Evolutionary conservation across 2,329 filamentous ascomycete species (phyloP), one percentile per base, ranked within the genome.

Genomic region (Arthrobotrys sphaeroides): DNA sequence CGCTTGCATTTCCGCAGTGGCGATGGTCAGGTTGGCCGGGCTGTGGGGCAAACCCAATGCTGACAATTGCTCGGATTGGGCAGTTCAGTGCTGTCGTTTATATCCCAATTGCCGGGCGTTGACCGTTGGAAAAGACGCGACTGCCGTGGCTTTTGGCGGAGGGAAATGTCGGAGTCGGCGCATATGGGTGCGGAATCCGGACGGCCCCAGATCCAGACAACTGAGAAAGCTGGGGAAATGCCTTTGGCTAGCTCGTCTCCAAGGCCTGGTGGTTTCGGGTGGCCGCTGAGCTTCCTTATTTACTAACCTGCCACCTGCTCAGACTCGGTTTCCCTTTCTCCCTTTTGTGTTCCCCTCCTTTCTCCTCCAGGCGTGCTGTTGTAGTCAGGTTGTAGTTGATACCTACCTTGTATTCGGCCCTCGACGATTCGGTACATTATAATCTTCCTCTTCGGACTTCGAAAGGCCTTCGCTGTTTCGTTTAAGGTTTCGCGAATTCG

Each of bases 221-320:
- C 5, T 5, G 28, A 33, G 10, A 53, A 55, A 55, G 51, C 51
- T 38, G 51, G 51, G 51, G 51, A 55, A 53, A 55, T 55, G 51
- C 18, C 51, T 55, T 55, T 38, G 22, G 51, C 31, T 55, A 38
- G 51, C 31, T 55, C 31, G 28, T n/a, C 51, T 38, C 31, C 49
- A 55, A 55, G 49, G 22, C 49, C 13, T 9, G 28, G 9, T 10
- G 16, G 51, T 55, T 24, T 53, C 43, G 43, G 66, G 53, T 31
- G 53, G 45, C 59, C 38, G 33, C 12, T 61, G 31, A 40, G 20
- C 26, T 49, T 70, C 43, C 55, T 70, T 70, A 70, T 62, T 70
- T 61, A 70, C 66, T 24, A 47, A 31, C 66, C 28, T 36, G 36
- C 66, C 51, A 28, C 45, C 45, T 38, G 51, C 43, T 36, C 33